Conservation (phyloP, 768 basidiomycete species). For the Tricholomella constricta region DNA sequence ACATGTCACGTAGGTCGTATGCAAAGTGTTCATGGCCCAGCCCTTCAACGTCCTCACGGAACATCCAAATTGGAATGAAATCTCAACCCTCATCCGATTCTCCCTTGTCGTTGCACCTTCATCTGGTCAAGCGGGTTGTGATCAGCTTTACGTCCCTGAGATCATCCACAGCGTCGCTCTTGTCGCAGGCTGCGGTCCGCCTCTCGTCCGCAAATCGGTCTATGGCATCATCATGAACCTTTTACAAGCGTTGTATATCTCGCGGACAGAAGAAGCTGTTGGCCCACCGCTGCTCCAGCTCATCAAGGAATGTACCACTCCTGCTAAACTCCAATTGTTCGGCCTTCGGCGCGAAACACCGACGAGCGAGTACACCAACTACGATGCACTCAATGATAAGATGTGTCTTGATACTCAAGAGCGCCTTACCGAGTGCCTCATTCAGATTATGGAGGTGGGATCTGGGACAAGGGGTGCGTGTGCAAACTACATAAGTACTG, state of each 20-base stretch:
- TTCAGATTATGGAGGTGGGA: slow-evolving; percentile 62
- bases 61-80: slow-evolving; percentile 78
- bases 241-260: slow-evolving; percentile 71
- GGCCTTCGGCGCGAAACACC: slow-evolving; percentile 66
- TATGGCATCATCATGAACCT: slow-evolving; percentile 84
- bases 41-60: slow-evolving; percentile 65
- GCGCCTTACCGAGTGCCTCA: slow-evolving; percentile 60
- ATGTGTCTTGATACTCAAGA: slow-evolving; percentile 68
- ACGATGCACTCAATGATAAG: slow-evolving; percentile 56
- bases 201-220: slow-evolving; percentile 74
- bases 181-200: slow-evolving; percentile 73
- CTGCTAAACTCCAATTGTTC: slow-evolving; percentile 66
- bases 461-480: slow-evolving; percentile 69
- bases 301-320: slow-evolving; percentile 59
- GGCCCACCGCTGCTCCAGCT: slow-evolving; percentile 62
- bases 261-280: slow-evolving; percentile 59
- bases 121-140: slow-evolving; percentile 59
- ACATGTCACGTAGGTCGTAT: slow-evolving; percentile 53
- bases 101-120: slow-evolving; percentile 71
- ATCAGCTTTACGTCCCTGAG: slow-evolving; percentile 83
- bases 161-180: slow-evolving; percentile 78
- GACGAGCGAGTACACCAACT: slow-evolving; percentile 67
- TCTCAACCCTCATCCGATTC: slow-evolving; percentile 79
- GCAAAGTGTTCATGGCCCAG: slow-evolving; percentile 63
- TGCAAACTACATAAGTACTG: not conserved